These are phyloP conservation scores for Pichia sp. DNA, from an alignment of 1,139 yeast genomes.

Conservation along the genomic window DNA sequence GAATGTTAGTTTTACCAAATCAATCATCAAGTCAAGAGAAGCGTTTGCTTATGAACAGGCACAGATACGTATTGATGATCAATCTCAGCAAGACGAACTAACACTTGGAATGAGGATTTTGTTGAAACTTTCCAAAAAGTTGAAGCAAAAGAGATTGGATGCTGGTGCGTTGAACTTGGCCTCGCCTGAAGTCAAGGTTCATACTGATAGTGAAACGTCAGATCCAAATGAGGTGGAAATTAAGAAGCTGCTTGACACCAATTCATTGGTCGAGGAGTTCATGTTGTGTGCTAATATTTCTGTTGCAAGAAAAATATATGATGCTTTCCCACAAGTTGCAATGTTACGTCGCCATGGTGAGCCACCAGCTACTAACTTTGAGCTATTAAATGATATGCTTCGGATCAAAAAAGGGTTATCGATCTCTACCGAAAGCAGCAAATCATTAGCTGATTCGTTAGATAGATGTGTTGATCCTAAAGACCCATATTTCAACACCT, in stretches of 20 bases:
- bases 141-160: constrained; percentile 80
- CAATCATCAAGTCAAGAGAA: constrained; percentile 85
- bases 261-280: constrained; percentile 95
- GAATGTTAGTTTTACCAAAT: constrained; percentile 76
- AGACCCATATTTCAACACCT: constrained; percentile 90
- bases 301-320: constrained; percentile 88
- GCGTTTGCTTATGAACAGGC: constrained; percentile 96
- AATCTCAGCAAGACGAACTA: constrained; percentile 70
- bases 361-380: constrained; percentile 94
- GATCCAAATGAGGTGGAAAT: constrained; percentile 96
- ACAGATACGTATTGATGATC: constrained; percentile 84
- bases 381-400: constrained; percentile 80
- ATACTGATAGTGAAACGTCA: constrained; percentile 93
- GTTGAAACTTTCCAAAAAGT: constrained; percentile 68
- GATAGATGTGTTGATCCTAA: constrained; percentile 78
- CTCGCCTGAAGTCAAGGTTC: constrained; percentile 96
- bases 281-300: constrained; percentile 96
- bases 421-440: constrained; percentile 79
- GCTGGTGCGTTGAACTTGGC: constrained; percentile 97
- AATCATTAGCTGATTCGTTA: constrained; percentile 88
- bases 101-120: constrained; percentile 87
- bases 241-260: constrained; percentile 81
- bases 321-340: constrained; percentile 95
- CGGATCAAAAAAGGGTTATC: constrained; percentile 77
- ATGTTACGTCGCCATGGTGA: constrained; percentile 96